A percentile compares a stretch with the other conserved stretches of the same genome.
phyloP scores from a whole-genome alignment of 768 basidiomycete species.

The Coprinopsis sp. region DNA sequence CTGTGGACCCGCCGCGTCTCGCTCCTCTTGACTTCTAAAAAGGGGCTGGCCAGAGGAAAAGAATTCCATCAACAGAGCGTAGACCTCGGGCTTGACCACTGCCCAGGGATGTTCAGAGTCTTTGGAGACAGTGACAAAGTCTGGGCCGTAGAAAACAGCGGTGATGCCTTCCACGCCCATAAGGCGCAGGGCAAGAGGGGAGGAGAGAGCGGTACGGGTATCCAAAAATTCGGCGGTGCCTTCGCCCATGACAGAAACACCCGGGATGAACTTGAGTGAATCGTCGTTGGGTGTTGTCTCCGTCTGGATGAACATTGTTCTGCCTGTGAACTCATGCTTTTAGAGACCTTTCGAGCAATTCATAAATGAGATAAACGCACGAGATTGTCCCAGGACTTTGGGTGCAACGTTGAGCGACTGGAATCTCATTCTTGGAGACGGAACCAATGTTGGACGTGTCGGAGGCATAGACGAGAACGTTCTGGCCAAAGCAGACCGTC shows the following conservation, averaged over 20 bases:
- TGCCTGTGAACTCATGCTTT: conserved; percentile 42
- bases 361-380: background rate
- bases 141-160: conserved; percentile 91
- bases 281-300: conserved; percentile 97
- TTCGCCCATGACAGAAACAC: conserved; percentile 78
- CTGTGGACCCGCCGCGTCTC: conserved; percentile 80
- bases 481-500: background rate
- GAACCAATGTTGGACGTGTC: background rate
- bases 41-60: conserved; percentile 89
- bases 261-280: conserved; percentile 97
- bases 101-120: conserved; percentile 82
- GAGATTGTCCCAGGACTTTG: conserved; percentile 12
- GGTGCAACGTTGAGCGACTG: conserved; percentile 4
- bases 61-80: conserved; percentile 93
- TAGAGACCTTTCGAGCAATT: background rate
- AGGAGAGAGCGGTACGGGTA: conserved; percentile 77
- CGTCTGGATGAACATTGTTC: conserved; percentile 98
- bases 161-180: conserved; percentile 93
- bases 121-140: conserved; percentile 97
- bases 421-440: conserved; percentile 4
- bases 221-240: conserved; percentile 95
- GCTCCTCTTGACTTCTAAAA: conserved; percentile 79
- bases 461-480: background rate
- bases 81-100: conserved; percentile 94
- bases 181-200: conserved; percentile 90